These are phyloP conservation scores for Trypanosoma scelopori DNA, from an alignment of 208 protist species.

Conservation along the genomic window DNA sequence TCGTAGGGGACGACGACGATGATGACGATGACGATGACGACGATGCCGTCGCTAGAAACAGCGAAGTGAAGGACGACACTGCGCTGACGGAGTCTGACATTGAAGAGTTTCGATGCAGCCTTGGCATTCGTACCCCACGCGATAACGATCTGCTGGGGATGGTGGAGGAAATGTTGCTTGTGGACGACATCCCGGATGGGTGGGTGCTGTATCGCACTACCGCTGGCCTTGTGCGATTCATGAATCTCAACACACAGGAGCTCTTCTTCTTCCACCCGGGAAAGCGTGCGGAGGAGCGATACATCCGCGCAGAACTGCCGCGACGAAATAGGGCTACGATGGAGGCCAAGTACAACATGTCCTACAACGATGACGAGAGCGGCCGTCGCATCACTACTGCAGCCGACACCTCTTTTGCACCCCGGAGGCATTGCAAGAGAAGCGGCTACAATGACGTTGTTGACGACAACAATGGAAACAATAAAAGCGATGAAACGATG, in stretches of 20 bases:
- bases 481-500: background rate
- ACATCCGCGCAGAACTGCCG: constrained; percentile 67
- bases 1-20: constrained; percentile 41
- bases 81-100: constrained; percentile 73
- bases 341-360: constrained; percentile 77
- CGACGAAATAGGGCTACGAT: constrained; percentile 72
- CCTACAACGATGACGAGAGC: constrained; percentile 52
- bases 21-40: constrained; percentile 53
- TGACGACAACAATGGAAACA: background rate
- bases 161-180: constrained; percentile 82
- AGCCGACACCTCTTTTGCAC: constrained; percentile 1
- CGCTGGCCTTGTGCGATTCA: constrained; percentile 83
- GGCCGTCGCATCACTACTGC: background rate
- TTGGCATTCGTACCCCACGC: constrained; percentile 79
- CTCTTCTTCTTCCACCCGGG: constrained; percentile 84
- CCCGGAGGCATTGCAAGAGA: background rate
- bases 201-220: constrained; percentile 90
- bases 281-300: constrained; percentile 55
- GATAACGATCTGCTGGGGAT: constrained; percentile 82
- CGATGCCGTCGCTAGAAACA: constrained; percentile 43
- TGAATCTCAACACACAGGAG: constrained; percentile 89
- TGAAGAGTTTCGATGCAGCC: constrained; percentile 85
- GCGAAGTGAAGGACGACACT: constrained; percentile 59
- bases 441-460: background rate
- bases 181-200: constrained; percentile 80